phyloP scores from a whole-genome alignment of 208 protist genomes.

The Novymonas esmeraldas region DNA sequence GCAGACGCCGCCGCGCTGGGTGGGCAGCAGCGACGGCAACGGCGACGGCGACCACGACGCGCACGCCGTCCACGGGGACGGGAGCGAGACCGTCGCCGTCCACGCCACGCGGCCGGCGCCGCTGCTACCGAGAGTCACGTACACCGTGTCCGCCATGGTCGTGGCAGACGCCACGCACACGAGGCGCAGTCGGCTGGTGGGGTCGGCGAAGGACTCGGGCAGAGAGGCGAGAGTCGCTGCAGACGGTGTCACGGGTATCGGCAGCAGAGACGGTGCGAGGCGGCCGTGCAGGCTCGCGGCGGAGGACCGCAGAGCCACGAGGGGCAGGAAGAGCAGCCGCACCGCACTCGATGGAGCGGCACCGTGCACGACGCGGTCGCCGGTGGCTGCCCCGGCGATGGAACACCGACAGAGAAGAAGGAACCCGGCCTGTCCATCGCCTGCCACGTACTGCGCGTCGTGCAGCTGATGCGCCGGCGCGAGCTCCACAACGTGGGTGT shows the following conservation, averaged over 20 bases:
- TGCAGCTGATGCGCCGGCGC: background rate
- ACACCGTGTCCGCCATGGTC: background rate
- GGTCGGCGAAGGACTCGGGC: constrained; percentile 4
- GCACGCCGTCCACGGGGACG: constrained; percentile 21
- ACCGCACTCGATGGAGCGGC: background rate
- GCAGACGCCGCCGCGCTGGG: background rate
- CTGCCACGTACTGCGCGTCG: constrained; percentile 25
- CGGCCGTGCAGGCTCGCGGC: background rate
- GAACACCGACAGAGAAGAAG: constrained; percentile 20
- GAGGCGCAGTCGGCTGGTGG: constrained; percentile 25
- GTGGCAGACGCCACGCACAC: constrained; percentile 5
- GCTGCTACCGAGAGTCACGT: constrained; percentile 16
- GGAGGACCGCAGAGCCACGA: background rate
- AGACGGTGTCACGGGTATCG: constrained; percentile 13
- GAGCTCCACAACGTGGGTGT: constrained; percentile 5
- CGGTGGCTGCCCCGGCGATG: background rate
- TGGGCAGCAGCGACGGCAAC: background rate
- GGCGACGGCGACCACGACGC: background rate
- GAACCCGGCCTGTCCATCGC: constrained; percentile 21
- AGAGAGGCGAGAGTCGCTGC: background rate
- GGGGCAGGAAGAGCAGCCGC: constrained; percentile 28
- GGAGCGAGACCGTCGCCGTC: constrained; percentile 10
- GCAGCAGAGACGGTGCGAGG: constrained; percentile 15
- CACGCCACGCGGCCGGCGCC: constrained; percentile 1
- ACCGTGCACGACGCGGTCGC: constrained; percentile 16